These are phyloP conservation scores for Vigna unguiculata DNA, from an alignment of 306 rosid species.

Conservation along the genomic window DNA sequence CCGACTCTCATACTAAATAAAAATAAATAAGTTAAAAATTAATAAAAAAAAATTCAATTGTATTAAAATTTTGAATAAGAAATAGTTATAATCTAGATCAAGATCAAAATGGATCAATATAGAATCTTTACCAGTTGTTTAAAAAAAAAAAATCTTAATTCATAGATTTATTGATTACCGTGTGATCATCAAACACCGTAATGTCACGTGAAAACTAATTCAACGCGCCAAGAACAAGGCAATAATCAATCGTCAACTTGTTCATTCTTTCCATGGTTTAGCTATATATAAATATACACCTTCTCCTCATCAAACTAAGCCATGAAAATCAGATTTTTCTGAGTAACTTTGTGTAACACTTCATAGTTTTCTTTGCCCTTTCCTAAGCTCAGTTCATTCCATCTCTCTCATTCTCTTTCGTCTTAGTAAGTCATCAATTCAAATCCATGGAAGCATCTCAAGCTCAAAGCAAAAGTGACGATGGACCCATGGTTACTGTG, in stretches of 20 bases:
- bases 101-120: too few species aligned
- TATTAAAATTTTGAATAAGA: too few species aligned
- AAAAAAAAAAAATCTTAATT: too few species aligned
- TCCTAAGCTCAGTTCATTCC: not conserved
- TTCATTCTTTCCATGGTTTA: not conserved
- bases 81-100: too few species aligned
- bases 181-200: too few species aligned
- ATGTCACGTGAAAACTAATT: too few species aligned
- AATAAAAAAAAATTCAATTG: too few species aligned
- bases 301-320: not conserved
- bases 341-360: not conserved
- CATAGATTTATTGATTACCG: too few species aligned
- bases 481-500: constrained; percentile 57
- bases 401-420: not conserved
- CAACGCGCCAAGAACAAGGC: too few species aligned
- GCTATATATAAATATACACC: not conserved
- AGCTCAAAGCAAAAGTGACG: constrained; percentile 43
- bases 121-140: too few species aligned
- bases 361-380: not conserved
- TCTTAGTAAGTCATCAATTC: not conserved
- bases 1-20: too few species aligned
- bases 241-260: not conserved
- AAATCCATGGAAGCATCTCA: constrained; percentile 43
- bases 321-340: not conserved
- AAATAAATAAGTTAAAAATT: too few species aligned